A percentile compares a stretch with the other conserved stretches of the same genome.
Evolutionary conservation across 2,329 filamentous ascomycete species (phyloP).

Genomic region (Neofusicoccum cordaticola): DNA sequence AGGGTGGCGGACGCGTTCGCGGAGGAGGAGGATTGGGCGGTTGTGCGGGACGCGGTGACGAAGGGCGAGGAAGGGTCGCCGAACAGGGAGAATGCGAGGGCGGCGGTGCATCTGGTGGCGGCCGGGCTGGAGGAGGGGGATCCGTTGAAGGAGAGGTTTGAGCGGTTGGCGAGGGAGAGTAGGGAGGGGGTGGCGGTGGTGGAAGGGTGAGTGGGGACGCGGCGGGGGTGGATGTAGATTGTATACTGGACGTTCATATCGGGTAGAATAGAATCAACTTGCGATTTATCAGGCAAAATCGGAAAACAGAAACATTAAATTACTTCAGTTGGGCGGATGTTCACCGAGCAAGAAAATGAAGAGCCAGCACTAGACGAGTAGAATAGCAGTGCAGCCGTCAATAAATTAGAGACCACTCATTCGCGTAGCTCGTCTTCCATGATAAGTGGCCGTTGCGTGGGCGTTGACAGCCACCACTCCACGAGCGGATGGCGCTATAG

Average conservation of each 20-base stretch:
- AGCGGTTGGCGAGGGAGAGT: neutral
- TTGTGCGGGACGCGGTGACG: neutral
- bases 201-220: neutral
- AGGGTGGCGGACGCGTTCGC: neutral
- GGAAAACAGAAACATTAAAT: too few species aligned
- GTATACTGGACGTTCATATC: too few species aligned
- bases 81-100: neutral
- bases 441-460: too few species aligned
- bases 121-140: neutral
- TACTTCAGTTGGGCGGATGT: too few species aligned
- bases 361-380: too few species aligned
- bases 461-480: neutral
- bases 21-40: conserved; percentile 5
- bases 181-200: neutral
- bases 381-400: too few species aligned
- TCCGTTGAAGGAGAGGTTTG: neutral
- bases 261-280: too few species aligned
- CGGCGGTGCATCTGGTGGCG: neutral
- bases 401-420: too few species aligned
- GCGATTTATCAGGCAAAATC: too few species aligned
- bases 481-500: neutral
- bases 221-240: too few species aligned
- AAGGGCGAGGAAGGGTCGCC: neutral
- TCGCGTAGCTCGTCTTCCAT: too few species aligned
- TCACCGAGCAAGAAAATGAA: too few species aligned